A percentile compares a stretch with the other conserved stretches of the same genome.
Evolutionary conservation across 2,329 filamentous ascomycete species (phyloP).

Genomic region (Alternaria burnsii): DNA sequence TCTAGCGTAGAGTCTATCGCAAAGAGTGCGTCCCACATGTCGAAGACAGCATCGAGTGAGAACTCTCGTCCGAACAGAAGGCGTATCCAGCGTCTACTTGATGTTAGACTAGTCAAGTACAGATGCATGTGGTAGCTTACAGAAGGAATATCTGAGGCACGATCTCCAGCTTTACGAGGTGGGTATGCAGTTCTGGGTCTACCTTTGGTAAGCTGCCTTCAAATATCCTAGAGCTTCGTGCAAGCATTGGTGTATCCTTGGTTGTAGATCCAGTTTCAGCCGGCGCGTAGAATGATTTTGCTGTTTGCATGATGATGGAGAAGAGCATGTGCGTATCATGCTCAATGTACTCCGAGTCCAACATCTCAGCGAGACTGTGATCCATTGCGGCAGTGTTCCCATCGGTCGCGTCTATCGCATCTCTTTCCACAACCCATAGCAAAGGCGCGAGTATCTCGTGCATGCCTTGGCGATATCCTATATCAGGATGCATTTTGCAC

Average conservation of each 20-base stretch:
- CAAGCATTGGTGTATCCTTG: conserved; percentile 75
- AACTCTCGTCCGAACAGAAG: conserved; percentile 94
- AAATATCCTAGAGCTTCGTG: conserved; percentile 86
- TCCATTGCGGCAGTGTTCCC: conserved; percentile 36
- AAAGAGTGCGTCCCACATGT: conserved; percentile 91
- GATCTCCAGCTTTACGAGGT: conserved; percentile 84
- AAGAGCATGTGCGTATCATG: conserved; percentile 92
- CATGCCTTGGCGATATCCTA: conserved; percentile 98
- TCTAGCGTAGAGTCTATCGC: conserved; percentile 82
- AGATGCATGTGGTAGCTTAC: conserved; percentile 58
- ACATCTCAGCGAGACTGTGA: conserved; percentile 54
- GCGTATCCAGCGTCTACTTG: conserved; percentile 83
- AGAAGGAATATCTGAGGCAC: conserved; percentile 97
- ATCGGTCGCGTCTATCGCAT: conserved; percentile 69
- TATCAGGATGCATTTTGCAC: conserved; percentile 86
- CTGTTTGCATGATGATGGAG: conserved; percentile 84
- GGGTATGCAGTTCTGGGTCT: conserved; percentile 82
- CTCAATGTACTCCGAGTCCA: conserved; percentile 80
- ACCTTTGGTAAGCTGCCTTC: conserved; percentile 78
- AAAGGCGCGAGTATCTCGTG: conserved; percentile 93
- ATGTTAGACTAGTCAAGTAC: conserved; percentile 25
- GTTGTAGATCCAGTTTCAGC: conserved; percentile 46
- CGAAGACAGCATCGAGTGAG: conserved; percentile 81
- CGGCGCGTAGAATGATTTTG: conserved; percentile 86
- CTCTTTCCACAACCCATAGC: conserved; percentile 81